Evolutionary conservation across 768 basidiomycete genomes (phyloP).

Genomic region (Phaffia tasmanica): DNA sequence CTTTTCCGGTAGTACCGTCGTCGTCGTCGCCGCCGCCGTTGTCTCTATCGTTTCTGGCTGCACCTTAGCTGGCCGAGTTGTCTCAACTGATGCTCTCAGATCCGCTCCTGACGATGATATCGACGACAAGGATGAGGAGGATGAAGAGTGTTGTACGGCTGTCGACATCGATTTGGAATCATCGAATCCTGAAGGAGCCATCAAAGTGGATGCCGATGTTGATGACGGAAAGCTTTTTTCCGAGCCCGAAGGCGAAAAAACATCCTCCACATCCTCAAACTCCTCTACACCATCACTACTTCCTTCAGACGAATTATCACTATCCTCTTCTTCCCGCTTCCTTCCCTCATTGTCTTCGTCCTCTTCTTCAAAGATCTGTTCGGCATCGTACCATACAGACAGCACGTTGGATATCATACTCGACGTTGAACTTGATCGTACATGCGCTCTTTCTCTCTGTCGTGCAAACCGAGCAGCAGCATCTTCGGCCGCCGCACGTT

Average conservation of each 20-base stretch:
- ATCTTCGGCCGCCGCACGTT: conserved; percentile 5
- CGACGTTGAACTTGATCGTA: conserved; percentile 14
- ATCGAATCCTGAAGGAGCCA: background rate
- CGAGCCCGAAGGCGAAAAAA: conserved; percentile 1
- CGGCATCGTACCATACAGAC: conserved; percentile 26
- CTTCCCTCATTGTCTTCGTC: background rate
- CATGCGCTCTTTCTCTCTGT: background rate
- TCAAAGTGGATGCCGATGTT: background rate
- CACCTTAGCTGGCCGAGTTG: too few relatives aligned
- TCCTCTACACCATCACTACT: background rate
- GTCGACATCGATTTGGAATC: background rate
- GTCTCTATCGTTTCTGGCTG: too few relatives aligned
- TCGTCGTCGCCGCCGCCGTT: too few relatives aligned
- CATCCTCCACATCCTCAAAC: conserved; percentile 9
- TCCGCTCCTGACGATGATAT: background rate
- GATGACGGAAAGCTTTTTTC: background rate
- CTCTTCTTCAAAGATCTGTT: conserved; percentile 18
- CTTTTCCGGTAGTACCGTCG: too few relatives aligned
- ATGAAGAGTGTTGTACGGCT: background rate
- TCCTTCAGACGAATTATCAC: background rate
- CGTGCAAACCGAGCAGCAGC: background rate
- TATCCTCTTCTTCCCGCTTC: conserved; percentile 4
- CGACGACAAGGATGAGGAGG: background rate
- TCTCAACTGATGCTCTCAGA: background rate
- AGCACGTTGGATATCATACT: conserved; percentile 20